Percentiles rank a stretch among this genome's conserved stretches.
phyloP scores from a whole-genome alignment of 495 filamentous ascomycete species.

The Neurospora pannonica region DNA sequence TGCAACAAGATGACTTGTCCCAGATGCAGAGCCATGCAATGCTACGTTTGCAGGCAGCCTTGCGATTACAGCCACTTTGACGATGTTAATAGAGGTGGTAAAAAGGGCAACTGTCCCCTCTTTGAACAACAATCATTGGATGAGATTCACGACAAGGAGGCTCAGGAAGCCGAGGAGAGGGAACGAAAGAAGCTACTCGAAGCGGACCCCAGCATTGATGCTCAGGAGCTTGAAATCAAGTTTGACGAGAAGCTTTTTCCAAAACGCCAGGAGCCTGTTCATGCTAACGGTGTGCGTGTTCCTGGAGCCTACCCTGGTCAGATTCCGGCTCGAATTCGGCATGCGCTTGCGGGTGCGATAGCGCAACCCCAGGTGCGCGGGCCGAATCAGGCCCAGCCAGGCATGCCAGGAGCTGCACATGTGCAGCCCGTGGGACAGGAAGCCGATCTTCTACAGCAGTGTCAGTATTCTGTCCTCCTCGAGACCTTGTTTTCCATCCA shows the following conservation, averaged over 20 bases:
- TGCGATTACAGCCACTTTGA: conserved; percentile 46
- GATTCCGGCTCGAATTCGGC: background rate
- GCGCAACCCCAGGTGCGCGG: background rate
- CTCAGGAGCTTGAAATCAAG: conserved; percentile 47
- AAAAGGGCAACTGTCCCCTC: conserved; percentile 49
- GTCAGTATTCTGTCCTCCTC: background rate
- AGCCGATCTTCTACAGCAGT: background rate
- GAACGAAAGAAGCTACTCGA: conserved; percentile 46
- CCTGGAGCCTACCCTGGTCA: background rate
- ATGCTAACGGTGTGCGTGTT: background rate
- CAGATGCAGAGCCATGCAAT: conserved; percentile 51
- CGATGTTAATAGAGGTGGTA: conserved; percentile 33
- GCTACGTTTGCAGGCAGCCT: conserved; percentile 63
- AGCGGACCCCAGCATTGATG: conserved; percentile 51
- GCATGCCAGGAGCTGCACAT: background rate
- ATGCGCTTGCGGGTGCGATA: background rate
- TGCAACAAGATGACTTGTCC: conserved; percentile 78
- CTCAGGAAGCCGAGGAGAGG: conserved; percentile 52
- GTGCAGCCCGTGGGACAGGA: background rate
- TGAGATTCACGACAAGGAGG: conserved; percentile 54
- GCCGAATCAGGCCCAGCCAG: background rate
- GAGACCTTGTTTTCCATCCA: background rate
- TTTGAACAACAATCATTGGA: conserved; percentile 48
- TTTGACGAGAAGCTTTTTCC: conserved; percentile 44
- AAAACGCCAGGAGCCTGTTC: conserved; percentile 25